Evolutionary conservation across 2,329 filamentous ascomycete genomes (phyloP), one percentile per base, ranked within the genome.

Genomic region (Arthrinium puccinioides): DNA sequence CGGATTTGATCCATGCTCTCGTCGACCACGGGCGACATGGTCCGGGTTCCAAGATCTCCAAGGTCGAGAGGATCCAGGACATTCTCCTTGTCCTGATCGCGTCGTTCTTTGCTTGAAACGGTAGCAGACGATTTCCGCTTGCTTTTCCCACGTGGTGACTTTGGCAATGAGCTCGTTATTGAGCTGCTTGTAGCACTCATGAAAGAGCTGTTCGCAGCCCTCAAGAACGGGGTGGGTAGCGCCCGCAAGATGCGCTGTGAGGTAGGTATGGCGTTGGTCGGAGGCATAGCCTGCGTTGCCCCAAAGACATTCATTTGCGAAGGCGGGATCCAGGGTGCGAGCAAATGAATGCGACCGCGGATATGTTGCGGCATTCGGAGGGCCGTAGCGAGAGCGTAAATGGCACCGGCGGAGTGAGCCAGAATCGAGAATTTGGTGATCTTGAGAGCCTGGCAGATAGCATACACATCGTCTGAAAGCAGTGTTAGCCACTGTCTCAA

Each of bases 401-500:
- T 94, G n/a, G 92, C 90, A 13, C 92, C 92, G 1, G 92, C 92
- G 1, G 90, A 97, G 60, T 98, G 92, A 2, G 92, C 92, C 2
- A 98, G 73, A 15, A 98, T 85, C 6, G 90, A 97, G 56, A 98
- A 98, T 49, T 95, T 94, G 9, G 83, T 92, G 45, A 98, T 94
- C 49, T 87, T 89, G 30, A 98, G 72, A 11, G 84, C 72, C 54
- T 95, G 87, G 58, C 92, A 98, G 41, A 98, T 94, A 36, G 89
- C 83, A 42, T 94, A 85, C 11, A 98, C 87, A 60, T 98, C 92
- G 53, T 77, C 73, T 76, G 41, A 3, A 42, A 3, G 13, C 14
- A 5, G 27, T 4, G 45, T 66, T 45, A 65, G 60, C 38, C 39
- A 28, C 7, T 14, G 34, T 16, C 21, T 8, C 10, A 21, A 18